Percentiles rank a stretch among this genome's conserved stretches.
Evolutionary conservation across 768 basidiomycete species (phyloP).

Genomic region (Tricholoma matsutake): DNA sequence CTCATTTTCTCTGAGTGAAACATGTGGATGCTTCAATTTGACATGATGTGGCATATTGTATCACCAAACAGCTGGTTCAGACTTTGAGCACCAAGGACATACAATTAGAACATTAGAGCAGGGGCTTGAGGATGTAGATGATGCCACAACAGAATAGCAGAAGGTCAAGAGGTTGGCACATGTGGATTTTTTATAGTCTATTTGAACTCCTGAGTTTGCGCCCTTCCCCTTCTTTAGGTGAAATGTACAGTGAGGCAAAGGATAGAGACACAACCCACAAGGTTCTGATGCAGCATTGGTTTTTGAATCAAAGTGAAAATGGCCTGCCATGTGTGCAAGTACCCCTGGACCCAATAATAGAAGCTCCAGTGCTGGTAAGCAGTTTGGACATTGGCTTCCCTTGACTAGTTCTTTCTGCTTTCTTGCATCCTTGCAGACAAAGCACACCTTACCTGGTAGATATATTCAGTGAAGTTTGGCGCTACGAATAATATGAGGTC

Average conservation of each 20-base stretch:
- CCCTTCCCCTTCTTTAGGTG: constrained; percentile 22
- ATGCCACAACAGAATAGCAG: too few species aligned
- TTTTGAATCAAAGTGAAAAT: constrained; percentile 26
- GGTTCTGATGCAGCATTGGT: constrained; percentile 9
- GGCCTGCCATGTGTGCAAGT: constrained; percentile 25
- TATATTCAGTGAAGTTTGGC: background rate
- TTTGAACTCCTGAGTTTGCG: constrained; percentile 7
- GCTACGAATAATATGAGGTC: background rate
- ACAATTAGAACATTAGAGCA: too few species aligned
- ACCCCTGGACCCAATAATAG: constrained; percentile 16
- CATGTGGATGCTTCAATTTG: background rate
- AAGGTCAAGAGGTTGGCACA: too few species aligned
- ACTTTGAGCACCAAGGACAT: too few species aligned
- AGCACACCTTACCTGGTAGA: background rate
- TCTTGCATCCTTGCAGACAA: background rate
- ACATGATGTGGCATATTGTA: background rate
- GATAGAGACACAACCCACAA: constrained; percentile 27
- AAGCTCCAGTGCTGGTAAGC: constrained; percentile 8
- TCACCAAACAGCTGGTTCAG: too few species aligned
- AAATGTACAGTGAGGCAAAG: constrained; percentile 16
- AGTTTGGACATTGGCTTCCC: background rate
- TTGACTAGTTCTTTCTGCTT: background rate
- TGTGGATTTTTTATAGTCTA: constrained; percentile 14
- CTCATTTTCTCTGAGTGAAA: background rate
- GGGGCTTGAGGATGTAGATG: too few species aligned